A percentile compares a stretch with the other conserved stretches of the same genome.
Evolutionary conservation across 2,329 filamentous ascomycete species (phyloP).

Genomic region (Pestalotiopsis sp.): DNA sequence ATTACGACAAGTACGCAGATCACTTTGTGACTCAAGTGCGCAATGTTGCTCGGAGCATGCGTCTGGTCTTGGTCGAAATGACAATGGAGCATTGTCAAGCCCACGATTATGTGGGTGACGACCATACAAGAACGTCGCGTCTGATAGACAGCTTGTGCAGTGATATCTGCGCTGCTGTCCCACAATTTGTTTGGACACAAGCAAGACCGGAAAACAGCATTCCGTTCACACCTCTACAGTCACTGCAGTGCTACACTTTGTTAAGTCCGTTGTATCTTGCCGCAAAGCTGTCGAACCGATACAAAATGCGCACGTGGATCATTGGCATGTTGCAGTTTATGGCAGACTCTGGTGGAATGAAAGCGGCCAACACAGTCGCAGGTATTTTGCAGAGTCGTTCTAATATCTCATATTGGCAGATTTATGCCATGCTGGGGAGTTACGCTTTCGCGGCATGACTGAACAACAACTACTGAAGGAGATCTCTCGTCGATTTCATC

Average conservation of each 20-base stretch:
- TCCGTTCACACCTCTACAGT: conserved; percentile 21
- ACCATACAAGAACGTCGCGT: background rate
- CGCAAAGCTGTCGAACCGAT: conserved; percentile 10
- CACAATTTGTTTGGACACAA: conserved; percentile 20
- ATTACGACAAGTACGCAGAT: conserved; percentile 23
- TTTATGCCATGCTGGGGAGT: conserved; percentile 27
- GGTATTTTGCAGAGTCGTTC: conserved; percentile 12
- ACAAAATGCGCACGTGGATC: conserved; percentile 19
- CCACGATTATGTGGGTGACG: background rate
- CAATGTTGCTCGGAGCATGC: conserved; percentile 24
- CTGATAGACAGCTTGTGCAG: background rate
- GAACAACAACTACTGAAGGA: background rate
- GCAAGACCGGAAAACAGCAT: conserved; percentile 15
- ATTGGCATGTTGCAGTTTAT: conserved; percentile 17
- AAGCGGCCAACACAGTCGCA: conserved; percentile 17
- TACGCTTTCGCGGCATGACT: conserved; percentile 26
- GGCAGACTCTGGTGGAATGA: conserved; percentile 20
- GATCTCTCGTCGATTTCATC: background rate
- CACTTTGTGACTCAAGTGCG: conserved; percentile 24
- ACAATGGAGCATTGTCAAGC: conserved; percentile 1
- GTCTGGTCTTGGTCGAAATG: conserved; percentile 20
- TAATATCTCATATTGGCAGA: conserved; percentile 21
- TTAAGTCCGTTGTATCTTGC: conserved; percentile 22
- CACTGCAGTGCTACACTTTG: conserved; percentile 21
- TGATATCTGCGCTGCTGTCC: conserved; percentile 21